These are phyloP conservation scores for Metschnikowia drakensbergensis DNA, from an alignment of 805 yeast species.

Conservation along the genomic window DNA sequence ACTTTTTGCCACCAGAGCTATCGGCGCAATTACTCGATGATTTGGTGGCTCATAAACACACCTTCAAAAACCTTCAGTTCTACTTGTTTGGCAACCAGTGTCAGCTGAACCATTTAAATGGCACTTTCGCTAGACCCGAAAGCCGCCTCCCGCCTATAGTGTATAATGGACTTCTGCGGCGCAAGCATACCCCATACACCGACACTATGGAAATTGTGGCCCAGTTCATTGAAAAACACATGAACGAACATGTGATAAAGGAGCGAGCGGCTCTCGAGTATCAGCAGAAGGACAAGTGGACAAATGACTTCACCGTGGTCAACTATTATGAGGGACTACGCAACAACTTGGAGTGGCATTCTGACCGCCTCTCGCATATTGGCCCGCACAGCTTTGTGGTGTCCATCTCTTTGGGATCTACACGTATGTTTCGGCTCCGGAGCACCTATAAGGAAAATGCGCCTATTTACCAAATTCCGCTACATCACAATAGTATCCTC, in stretches of 20 bases:
- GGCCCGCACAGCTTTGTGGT: conserved; percentile 73
- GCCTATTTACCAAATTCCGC: conserved; percentile 48
- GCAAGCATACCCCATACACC: conserved; percentile 30
- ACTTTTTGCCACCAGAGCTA: conserved; percentile 49
- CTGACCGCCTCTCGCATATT: conserved; percentile 65
- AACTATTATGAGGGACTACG: conserved; percentile 51
- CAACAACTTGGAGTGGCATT: conserved; percentile 67
- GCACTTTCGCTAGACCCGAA: conserved; percentile 18
- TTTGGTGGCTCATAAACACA: conserved; percentile 38
- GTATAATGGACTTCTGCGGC: conserved; percentile 42
- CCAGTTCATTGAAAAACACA: conserved; percentile 37
- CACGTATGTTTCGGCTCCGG: conserved; percentile 62
- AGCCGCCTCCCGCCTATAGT: conserved; percentile 19
- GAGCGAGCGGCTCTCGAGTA: conserved; percentile 31
- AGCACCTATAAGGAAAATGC: conserved; percentile 32
- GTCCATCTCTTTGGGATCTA: conserved; percentile 64
- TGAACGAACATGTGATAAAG: conserved; percentile 32
- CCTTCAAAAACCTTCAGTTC: conserved; percentile 46
- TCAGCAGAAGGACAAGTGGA: conserved; percentile 45
- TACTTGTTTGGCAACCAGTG: conserved; percentile 62
- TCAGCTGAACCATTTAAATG: conserved; percentile 51
- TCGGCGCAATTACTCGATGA: conserved; percentile 44
- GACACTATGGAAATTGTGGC: conserved; percentile 38
- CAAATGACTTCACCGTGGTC: conserved; percentile 49
- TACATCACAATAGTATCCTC: conserved; percentile 66